Evolutionary conservation across 2,329 filamentous ascomycete species (phyloP).

Genomic region (Penicillium capsulatum): DNA sequence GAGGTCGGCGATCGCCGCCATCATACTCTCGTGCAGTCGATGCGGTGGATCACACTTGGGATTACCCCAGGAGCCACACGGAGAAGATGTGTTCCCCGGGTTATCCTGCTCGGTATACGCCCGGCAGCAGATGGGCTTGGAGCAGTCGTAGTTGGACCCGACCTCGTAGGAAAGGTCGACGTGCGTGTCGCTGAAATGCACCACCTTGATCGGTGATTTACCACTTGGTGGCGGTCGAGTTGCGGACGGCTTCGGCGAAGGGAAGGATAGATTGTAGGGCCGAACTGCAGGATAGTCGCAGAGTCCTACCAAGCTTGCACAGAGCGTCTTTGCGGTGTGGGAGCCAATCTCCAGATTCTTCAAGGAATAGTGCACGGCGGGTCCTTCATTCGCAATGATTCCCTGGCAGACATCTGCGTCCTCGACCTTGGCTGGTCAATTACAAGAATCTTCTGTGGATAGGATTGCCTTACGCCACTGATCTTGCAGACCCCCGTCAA

Average conservation of each 20-base stretch:
- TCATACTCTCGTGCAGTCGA: conserved; percentile 53
- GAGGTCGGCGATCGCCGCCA: conserved; percentile 38
- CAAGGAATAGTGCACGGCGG: conserved; percentile 50
- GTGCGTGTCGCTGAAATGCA: conserved; percentile 60
- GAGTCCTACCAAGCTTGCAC: conserved; percentile 52
- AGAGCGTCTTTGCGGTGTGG: conserved; percentile 51
- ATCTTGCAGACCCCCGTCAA: conserved; percentile 37
- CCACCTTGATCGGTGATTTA: conserved; percentile 49
- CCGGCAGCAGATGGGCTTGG: conserved; percentile 58
- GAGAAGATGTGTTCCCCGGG: conserved; percentile 47
- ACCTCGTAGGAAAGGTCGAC: conserved; percentile 54
- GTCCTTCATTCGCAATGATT: conserved; percentile 50
- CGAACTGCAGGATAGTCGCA: conserved; percentile 49
- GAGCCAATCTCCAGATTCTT: conserved; percentile 48
- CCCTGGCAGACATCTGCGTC: conserved; percentile 56
- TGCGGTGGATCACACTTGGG: conserved; percentile 52
- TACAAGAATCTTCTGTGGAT: neutral
- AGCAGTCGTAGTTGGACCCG: conserved; percentile 54
- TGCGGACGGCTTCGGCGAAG: conserved; percentile 38
- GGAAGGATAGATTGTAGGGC: conserved; percentile 44
- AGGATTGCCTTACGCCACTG: conserved; percentile 28
- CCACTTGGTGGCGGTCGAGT: conserved; percentile 45
- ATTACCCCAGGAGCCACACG: conserved; percentile 53
- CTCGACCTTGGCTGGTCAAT: conserved; percentile 37
- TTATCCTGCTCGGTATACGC: conserved; percentile 47